Evolutionary conservation across 768 basidiomycete species (phyloP), one percentile per base, ranked within the genome.

Genomic region (Boletus sp.): DNA sequence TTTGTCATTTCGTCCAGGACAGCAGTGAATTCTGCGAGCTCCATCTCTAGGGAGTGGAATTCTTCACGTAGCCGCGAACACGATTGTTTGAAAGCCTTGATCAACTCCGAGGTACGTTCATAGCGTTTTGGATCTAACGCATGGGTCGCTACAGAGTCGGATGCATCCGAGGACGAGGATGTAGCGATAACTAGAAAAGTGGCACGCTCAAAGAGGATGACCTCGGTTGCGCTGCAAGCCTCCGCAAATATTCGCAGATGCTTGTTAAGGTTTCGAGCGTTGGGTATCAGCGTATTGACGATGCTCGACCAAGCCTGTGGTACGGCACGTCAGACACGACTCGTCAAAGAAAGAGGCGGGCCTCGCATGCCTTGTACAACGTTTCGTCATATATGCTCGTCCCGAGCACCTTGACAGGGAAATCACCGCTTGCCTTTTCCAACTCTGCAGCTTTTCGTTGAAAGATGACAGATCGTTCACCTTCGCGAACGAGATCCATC

Each of bases 321-420:
- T 35, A 20, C 52, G 29, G 17, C 11, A 24, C n/a, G 55, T 70
- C 44, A 50, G 50, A 55, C 37, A 48, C 54, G 54, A 49, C 47
- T 47, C n/a, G 30, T n/a, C 18, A 17, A 57, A 55, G 48, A 51
- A 18, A 48, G 46, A 47, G 29, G 35, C 35, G 40, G 45, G 37
- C 4, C 24, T 28, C 10, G 35, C 70, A 56, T 61, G 87, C 95
- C 82, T 90, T 94, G 79, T 98, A 99, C 47, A 99, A 76, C 63
- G 90, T 94, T 73, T 99, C 96, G 70, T 99, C 94, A 73, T 94
- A 97, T 62, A 99, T 99, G 68, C 90, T 94, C 17, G 97, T 98
- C 28, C 90, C 92, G 63, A 94, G 94, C 17, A 94, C 88, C 30
- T 84, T 86, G 56, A 92, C 77, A 14, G 70, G 55, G 2, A 77